These are phyloP conservation scores for Medicago arabica DNA, from an alignment of 306 rosid species.

Conservation along the genomic window DNA sequence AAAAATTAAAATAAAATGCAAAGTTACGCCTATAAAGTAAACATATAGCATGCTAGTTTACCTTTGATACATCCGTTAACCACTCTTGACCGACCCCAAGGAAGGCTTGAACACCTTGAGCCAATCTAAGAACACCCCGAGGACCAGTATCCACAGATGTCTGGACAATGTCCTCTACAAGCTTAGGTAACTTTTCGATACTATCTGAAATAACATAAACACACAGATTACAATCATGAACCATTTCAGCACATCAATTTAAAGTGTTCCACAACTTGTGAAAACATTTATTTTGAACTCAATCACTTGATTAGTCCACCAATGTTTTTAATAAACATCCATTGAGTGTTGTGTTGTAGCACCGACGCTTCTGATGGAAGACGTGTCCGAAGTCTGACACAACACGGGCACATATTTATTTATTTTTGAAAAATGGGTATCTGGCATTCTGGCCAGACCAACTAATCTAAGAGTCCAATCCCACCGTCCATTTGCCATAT, in stretches of 20 bases:
- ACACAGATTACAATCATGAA: constrained; percentile 20
- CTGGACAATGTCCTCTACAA: constrained; percentile 89
- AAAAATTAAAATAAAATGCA: background rate
- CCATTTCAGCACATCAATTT: background rate
- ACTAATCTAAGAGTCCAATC: too few relatives aligned
- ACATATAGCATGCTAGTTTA: constrained; percentile 25
- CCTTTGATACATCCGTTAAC: constrained; percentile 80
- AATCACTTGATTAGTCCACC: too few relatives aligned
- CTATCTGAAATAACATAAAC: constrained; percentile 58
- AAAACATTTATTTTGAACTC: background rate
- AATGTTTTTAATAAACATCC: too few relatives aligned
- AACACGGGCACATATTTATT: too few relatives aligned
- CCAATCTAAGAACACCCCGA: constrained; percentile 81
- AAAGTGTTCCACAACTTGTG: background rate
- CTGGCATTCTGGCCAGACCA: too few relatives aligned
- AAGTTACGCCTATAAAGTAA: background rate
- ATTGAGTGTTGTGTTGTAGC: too few relatives aligned
- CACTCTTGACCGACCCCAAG: constrained; percentile 93
- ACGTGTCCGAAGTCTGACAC: too few relatives aligned
- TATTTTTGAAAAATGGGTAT: too few relatives aligned
- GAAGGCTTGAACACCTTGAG: constrained; percentile 89
- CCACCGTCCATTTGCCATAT: too few relatives aligned
- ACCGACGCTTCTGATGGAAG: too few relatives aligned
- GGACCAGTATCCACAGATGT: constrained; percentile 90
- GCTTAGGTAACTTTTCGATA: constrained; percentile 71